phyloP scores from a whole-genome alignment of 306 rosid genomes.

The Quercus robur region DNA sequence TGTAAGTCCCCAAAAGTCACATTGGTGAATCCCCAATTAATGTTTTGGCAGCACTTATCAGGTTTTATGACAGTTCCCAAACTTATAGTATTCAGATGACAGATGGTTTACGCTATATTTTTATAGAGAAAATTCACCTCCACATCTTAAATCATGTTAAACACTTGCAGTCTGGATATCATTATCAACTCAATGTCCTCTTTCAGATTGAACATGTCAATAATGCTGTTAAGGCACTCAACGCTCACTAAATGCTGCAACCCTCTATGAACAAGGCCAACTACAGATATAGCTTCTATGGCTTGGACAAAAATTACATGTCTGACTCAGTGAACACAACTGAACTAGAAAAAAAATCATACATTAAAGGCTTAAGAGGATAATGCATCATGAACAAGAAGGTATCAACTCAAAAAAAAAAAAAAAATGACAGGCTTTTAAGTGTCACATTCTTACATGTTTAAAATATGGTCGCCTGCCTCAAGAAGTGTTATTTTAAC shows the following conservation, averaged over 20 bases:
- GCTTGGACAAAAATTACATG: not conserved
- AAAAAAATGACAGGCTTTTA: not conserved
- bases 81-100: not conserved
- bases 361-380: not conserved
- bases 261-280: not conserved
- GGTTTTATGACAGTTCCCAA: not conserved
- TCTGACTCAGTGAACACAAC: not conserved
- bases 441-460: slow-evolving; percentile 56
- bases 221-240: not conserved
- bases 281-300: not conserved
- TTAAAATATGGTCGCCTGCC: slow-evolving; percentile 85
- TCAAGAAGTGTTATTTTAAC: slow-evolving; percentile 88
- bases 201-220: not conserved
- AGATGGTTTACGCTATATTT: not conserved
- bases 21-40: too few relatives aligned
- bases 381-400: not conserved
- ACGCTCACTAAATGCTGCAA: not conserved
- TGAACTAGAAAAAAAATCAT: not conserved
- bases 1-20: too few relatives aligned
- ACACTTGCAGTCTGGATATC: not conserved
- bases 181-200: not conserved
- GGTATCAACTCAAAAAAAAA: not conserved
- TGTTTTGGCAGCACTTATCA: too few relatives aligned
- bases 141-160: not conserved
- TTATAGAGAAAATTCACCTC: not conserved